A percentile compares a stretch with the other conserved stretches of the same genome.
phyloP scores from a whole-genome alignment of 208 protist species.

The Tritrichomonas musculus region DNA sequence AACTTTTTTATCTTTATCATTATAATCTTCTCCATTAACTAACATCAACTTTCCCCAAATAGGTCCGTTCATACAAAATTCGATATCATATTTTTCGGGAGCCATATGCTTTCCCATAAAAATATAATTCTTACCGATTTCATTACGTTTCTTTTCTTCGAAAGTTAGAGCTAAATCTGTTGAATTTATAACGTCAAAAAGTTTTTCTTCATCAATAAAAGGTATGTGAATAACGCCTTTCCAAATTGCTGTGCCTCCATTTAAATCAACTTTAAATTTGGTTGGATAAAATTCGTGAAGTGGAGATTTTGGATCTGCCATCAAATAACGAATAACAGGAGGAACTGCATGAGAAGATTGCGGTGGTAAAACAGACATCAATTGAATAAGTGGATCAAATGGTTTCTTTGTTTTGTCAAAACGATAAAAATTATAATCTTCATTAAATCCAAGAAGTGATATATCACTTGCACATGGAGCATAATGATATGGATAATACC shows the following conservation, averaged over 20 bases:
- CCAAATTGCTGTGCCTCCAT: slow-evolving; percentile 76
- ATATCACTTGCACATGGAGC: slow-evolving; percentile 64
- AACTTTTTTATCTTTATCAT: not conserved
- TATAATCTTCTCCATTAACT: not conserved
- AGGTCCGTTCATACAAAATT: not conserved
- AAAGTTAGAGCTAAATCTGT: not conserved
- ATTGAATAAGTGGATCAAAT: slow-evolving; percentile 86
- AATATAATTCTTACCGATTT: not conserved
- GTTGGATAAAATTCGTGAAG: slow-evolving; percentile 89
- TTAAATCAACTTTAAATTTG: slow-evolving; percentile 83
- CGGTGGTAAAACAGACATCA: slow-evolving; percentile 61
- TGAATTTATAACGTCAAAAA: not conserved
- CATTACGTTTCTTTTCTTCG: not conserved
- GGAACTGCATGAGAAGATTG: slow-evolving; percentile 67
- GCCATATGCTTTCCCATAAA: not conserved
- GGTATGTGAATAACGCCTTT: slow-evolving; percentile 67
- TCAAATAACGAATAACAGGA: slow-evolving; percentile 57
- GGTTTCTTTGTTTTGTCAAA: slow-evolving; percentile 56
- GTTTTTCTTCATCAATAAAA: slow-evolving; percentile 66
- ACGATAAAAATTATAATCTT: not conserved
- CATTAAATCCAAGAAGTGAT: not conserved
- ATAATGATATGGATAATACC: slow-evolving; percentile 72
- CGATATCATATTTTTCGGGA: not conserved
- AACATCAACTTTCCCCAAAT: not conserved
- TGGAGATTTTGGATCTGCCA: slow-evolving; percentile 70